These are phyloP conservation scores for Geotrichum siamense DNA, from an alignment of 1,139 yeast genomes.

Conservation along the genomic window DNA sequence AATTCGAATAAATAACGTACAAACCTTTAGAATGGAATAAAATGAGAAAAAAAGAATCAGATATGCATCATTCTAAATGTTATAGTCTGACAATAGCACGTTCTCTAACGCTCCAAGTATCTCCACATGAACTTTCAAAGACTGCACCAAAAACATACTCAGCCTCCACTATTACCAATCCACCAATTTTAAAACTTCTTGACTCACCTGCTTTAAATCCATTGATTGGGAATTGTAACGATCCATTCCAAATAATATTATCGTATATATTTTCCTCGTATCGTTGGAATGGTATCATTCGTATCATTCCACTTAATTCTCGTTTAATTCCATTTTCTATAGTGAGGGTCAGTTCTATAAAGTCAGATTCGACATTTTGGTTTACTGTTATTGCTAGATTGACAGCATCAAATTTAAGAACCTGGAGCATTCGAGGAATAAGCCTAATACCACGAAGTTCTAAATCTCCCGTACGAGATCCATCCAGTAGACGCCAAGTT, in stretches of 20 bases:
- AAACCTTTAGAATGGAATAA: too few relatives aligned
- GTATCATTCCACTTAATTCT: constrained; percentile 48
- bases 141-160: constrained; percentile 4
- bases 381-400: constrained; percentile 34
- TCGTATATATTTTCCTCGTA: constrained; percentile 18
- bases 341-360: constrained; percentile 44
- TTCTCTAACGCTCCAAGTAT: constrained; percentile 1
- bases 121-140: background rate
- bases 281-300: constrained; percentile 54
- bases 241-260: constrained; percentile 48
- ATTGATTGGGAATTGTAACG: constrained; percentile 48
- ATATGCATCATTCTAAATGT: too few relatives aligned
- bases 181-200: background rate
- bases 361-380: constrained; percentile 34
- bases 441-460: constrained; percentile 62
- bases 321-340: constrained; percentile 41
- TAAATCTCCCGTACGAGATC: constrained; percentile 47
- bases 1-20: too few relatives aligned
- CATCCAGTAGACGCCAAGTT: constrained; percentile 43
- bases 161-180: background rate
- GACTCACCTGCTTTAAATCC: constrained; percentile 42
- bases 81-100: background rate
- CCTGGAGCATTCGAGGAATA: constrained; percentile 39
- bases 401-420: constrained; percentile 46
- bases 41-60: too few relatives aligned